Evolutionary conservation across 1,284 basidiomycete genomes (phyloP), one percentile per base, ranked within the genome.

Genomic region (Cryptococcus floricola): DNA sequence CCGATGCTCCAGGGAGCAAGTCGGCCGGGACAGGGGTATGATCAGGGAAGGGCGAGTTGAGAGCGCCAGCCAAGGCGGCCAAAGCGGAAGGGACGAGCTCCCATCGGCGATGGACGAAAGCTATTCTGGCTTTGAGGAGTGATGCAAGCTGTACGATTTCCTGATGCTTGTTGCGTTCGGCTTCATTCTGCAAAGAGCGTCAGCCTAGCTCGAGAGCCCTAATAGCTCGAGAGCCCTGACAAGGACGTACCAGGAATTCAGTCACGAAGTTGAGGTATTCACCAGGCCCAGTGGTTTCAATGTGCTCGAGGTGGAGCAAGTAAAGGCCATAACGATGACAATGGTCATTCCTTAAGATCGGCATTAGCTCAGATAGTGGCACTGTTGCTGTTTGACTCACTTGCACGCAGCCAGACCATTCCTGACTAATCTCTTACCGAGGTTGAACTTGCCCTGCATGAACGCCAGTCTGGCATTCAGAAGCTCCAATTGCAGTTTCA

Each of bases 61-160:
- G 34, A 4, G 59, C 51, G 1, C 44, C 14, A 0, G 52, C 64
- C 6, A 65, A 51, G 10, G 58, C 58, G 1, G 52, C 56, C 6
- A 73, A 42, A 5, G 60, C 49, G 2, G 55, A 42, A 4, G 58
- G 53, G 1, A 71, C 59, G 14, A 57, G 50, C 47, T 70, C 66
- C 73, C 73, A 75, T 39, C 60, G 61, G 2, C 71, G 67, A 23
- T 65, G 61, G 3, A 50, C 54, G 50, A 71, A 71, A 28, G 64
- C 49, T 1, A 60, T 61, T 1, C 64, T 50, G 38, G 67, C 38
- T 7, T 62, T 66, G 3, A 63, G 57, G 6, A 73, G 49, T n/a
- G 49, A 46, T 8, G 62, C 58, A 8, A 70, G 47, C 23, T 67
- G 66, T 2, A 66, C 54, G 1, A 73, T 49, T 19, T 66, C 53